These are phyloP conservation scores for Ceratocystis colombiana DNA, from an alignment of 2,329 filamentous ascomycete genomes.

Conservation along the genomic window DNA sequence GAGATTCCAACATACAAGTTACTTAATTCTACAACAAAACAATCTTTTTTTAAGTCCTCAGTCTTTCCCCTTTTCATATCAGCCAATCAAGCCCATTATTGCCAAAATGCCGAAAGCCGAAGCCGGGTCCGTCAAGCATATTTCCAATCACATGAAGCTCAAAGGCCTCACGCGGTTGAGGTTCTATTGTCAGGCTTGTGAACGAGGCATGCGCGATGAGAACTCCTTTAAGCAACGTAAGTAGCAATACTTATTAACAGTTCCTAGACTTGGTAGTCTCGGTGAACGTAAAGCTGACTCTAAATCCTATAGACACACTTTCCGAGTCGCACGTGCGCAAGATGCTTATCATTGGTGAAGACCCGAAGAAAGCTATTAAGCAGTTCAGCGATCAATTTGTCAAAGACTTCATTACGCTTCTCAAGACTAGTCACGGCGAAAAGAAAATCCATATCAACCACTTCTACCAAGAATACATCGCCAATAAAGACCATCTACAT, in stretches of 20 bases:
- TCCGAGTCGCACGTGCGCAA: slow-evolving; percentile 81
- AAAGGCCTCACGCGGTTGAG: slow-evolving; percentile 68
- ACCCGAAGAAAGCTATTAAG: slow-evolving; percentile 73
- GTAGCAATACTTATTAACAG: not conserved
- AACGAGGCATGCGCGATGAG: slow-evolving; percentile 33
- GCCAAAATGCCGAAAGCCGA: slow-evolving; percentile 81
- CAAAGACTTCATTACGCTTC: slow-evolving; percentile 63
- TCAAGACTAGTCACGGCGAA: slow-evolving; percentile 79
- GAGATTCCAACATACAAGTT: not conserved
- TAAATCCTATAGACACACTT: slow-evolving; percentile 65
- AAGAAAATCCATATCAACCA: slow-evolving; percentile 82
- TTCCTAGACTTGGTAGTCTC: not conserved
- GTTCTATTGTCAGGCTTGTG: slow-evolving; percentile 84
- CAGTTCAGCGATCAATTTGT: slow-evolving; percentile 74
- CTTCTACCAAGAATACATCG: slow-evolving; percentile 92
- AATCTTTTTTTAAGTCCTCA: not conserved
- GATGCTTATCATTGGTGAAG: slow-evolving; percentile 77
- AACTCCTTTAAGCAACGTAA: slow-evolving; percentile 27
- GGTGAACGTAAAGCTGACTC: not conserved
- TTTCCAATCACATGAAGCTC: slow-evolving; percentile 82
- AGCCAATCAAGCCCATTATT: slow-evolving; percentile 18
- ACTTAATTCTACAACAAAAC: not conserved
- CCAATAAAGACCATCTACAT: slow-evolving; percentile 77
- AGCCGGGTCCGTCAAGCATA: slow-evolving; percentile 78
- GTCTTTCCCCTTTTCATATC: not conserved